These are phyloP conservation scores for Mycena belliarum DNA, from an alignment of 768 basidiomycete species.

Conservation along the genomic window DNA sequence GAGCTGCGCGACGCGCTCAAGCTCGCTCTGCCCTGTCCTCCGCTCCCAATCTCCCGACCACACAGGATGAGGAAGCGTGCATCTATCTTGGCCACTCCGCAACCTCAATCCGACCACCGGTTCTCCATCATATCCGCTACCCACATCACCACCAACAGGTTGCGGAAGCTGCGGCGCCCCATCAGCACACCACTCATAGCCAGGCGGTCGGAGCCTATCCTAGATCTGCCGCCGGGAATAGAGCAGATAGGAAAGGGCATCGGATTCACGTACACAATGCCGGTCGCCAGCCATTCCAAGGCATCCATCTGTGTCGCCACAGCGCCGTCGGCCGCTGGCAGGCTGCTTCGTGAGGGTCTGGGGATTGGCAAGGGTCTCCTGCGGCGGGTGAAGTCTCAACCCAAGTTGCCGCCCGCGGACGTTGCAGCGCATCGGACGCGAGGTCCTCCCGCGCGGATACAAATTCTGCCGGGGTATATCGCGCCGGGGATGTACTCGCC, in stretches of 20 bases:
- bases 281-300: conserved; percentile 31
- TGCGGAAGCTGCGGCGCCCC: conserved; percentile 40
- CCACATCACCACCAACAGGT: conserved; percentile 41
- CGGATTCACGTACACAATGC: conserved; percentile 46
- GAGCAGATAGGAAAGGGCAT: conserved; percentile 55
- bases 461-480: conserved; percentile 1
- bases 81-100: conserved; percentile 15
- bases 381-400: conserved; percentile 10
- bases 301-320: conserved; percentile 30
- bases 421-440: background rate
- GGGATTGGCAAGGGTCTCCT: conserved; percentile 19
- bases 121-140: conserved; percentile 38
- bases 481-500: conserved; percentile 16
- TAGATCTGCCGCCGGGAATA: conserved; percentile 45
- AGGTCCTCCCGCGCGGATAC: conserved; percentile 13
- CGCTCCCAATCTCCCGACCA: conserved; percentile 27
- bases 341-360: conserved; percentile 22
- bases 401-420: conserved; percentile 1
- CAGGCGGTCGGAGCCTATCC: conserved; percentile 27
- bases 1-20: conserved; percentile 21
- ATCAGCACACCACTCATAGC: conserved; percentile 32
- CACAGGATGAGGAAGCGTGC: conserved; percentile 36
- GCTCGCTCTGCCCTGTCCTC: conserved; percentile 17
- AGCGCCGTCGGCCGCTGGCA: conserved; percentile 26
- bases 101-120: conserved; percentile 31